These are phyloP conservation scores for Ascochyta rabiei DNA, from an alignment of 2,329 filamentous ascomycete genomes.

Conservation along the genomic window DNA sequence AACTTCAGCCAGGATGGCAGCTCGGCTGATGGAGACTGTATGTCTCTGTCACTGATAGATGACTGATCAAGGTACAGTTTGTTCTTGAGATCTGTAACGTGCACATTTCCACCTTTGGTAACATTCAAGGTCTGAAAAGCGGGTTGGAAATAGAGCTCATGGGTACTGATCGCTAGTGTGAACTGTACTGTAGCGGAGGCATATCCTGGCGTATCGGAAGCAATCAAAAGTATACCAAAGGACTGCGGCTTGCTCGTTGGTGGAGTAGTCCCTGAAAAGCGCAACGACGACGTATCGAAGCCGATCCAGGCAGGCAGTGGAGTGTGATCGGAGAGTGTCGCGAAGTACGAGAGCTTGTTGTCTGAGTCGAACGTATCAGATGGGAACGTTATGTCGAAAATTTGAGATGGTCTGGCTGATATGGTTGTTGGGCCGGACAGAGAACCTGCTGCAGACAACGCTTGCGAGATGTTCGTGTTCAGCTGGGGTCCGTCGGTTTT, in stretches of 20 bases:
- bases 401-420: constrained; percentile 42
- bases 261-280: constrained; percentile 75
- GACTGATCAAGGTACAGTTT: constrained; percentile 47
- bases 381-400: constrained; percentile 52
- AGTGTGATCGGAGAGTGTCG: constrained; percentile 76
- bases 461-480: constrained; percentile 62
- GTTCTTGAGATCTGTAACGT: constrained; percentile 37
- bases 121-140: constrained; percentile 45
- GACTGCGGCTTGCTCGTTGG: constrained; percentile 69
- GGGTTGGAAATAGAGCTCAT: constrained; percentile 69
- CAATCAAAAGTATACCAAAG: constrained; percentile 75
- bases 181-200: constrained; percentile 70
- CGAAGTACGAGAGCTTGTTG: constrained; percentile 71
- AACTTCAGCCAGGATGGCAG: constrained; percentile 74
- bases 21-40: constrained; percentile 60
- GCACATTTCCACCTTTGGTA: constrained; percentile 38
- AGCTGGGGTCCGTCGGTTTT: constrained; percentile 61
- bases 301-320: constrained; percentile 83
- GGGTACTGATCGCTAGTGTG: constrained; percentile 72
- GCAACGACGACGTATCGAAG: constrained; percentile 70
- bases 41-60: constrained; percentile 55
- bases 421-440: constrained; percentile 66
- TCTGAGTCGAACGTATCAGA: constrained; percentile 66
- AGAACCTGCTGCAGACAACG: constrained; percentile 64
- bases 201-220: constrained; percentile 81